These are phyloP conservation scores for Colletotrichum gigasporum DNA, from an alignment of 2,329 filamentous ascomycete species.

Conservation along the genomic window DNA sequence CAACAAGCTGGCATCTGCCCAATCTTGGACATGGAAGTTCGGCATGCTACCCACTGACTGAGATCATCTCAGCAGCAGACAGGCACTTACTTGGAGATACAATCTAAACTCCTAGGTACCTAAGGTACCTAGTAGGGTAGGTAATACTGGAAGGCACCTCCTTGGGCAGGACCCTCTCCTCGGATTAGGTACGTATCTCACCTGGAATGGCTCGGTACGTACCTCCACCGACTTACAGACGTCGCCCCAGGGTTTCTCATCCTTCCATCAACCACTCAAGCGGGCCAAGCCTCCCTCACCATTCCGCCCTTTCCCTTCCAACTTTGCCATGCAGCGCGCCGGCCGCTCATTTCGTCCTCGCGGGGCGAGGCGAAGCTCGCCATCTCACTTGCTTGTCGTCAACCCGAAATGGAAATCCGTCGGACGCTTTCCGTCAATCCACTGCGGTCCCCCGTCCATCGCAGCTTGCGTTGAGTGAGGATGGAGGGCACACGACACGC, in stretches of 20 bases:
- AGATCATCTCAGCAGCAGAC: too few relatives aligned
- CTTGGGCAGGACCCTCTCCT: too few relatives aligned
- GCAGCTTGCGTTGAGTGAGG: neutral
- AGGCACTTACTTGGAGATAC: too few relatives aligned
- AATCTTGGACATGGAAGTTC: too few relatives aligned
- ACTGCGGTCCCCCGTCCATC: too few relatives aligned
- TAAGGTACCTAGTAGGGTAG: too few relatives aligned
- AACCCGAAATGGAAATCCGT: neutral
- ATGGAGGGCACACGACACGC: too few relatives aligned
- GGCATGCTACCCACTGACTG: too few relatives aligned
- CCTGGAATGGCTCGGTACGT: neutral
- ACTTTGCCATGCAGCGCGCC: neutral
- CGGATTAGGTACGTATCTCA: neutral
- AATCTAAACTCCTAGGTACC: too few relatives aligned
- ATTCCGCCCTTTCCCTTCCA: constrained; percentile 12
- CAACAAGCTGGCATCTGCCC: too few relatives aligned
- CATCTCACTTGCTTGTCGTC: neutral
- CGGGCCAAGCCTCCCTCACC: constrained; percentile 21
- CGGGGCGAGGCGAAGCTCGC: neutral
- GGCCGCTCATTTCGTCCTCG: constrained; percentile 2
- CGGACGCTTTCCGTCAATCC: neutral
- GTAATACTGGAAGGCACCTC: too few relatives aligned
- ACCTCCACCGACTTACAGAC: neutral
- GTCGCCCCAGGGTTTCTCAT: constrained; percentile 21
- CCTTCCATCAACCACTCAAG: constrained; percentile 20